Base-by-base conservation (phyloP, 2,329 filamentous ascomycete genomes). In the Hymenoscyphus repandus region DNA sequence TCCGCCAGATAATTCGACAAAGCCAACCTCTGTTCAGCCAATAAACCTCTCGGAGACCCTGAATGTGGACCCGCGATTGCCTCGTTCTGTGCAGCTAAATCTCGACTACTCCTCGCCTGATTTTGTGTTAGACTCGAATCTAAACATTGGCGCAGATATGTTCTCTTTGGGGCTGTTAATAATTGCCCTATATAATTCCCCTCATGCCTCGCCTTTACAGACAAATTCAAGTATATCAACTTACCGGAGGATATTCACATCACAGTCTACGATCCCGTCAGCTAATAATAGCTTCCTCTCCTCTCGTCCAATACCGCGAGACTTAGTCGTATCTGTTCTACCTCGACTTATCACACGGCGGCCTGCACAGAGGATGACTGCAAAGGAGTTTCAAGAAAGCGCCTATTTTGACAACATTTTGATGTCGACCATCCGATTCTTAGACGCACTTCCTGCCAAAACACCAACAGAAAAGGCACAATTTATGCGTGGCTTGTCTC, bases 321-420 rank as follows among this genome's bases (percentile, higher is more conserved):
- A 95, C 50, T 77, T 99, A 12, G 74, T 82, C 9, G 77, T 78
- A 15, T 80, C 86, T 55, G 86, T 97, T 0, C 72, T 99, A 3
- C 90, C 93, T 2, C 79, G 86, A 22, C 78, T 99, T 40, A 91
- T 99, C 51, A 93, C 92, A 0, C 79, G 93, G 56, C 77, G 90
- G 49, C 90, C 93, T 2, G 90, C 90, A 2, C 88, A 95, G 66
- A 82, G 93, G 40, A 80, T 97, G 73, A 90, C 84, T 22, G 90
- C 92, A 4, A 83, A 81, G 48, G 92, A 96, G 62, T 97, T 99
- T 60, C 93, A 99, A 65, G 83, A 96, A 68, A 95, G 90, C 63
- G 85, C 89, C 58, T 99, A 95, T 66, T 99, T 99, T 66, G 90
- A 99, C 70, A 99, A 97, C 63, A 88, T 97, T 41, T 76, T 99